A percentile compares a stretch with the other conserved stretches of the same genome.
phyloP scores from a whole-genome alignment of 2,329 filamentous ascomycete genomes.

The Knufia fluminis region DNA sequence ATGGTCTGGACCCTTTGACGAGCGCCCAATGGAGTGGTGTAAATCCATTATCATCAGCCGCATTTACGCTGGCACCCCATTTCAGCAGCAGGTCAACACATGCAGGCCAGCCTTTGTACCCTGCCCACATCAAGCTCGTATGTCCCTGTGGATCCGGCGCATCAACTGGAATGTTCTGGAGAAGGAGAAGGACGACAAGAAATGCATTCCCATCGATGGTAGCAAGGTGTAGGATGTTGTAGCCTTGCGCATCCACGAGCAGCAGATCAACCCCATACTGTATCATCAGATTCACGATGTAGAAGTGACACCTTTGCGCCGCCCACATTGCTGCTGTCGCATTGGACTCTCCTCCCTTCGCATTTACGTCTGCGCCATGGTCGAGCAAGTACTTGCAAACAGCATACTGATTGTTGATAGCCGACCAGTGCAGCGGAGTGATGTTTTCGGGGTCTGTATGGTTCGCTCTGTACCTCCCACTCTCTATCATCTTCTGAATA shows the following conservation, averaged over 20 bases:
- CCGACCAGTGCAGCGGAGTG: constrained; percentile 93
- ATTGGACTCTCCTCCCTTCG: constrained; percentile 87
- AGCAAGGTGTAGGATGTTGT: constrained; percentile 94
- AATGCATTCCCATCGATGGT: constrained; percentile 96
- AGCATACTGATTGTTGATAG: constrained; percentile 96
- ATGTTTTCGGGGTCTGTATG: constrained; percentile 88
- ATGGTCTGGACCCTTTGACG: constrained; percentile 81
- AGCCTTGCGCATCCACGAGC: constrained; percentile 86
- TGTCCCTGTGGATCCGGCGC: constrained; percentile 82
- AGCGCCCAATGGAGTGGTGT: constrained; percentile 94
- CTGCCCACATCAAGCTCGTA: constrained; percentile 96
- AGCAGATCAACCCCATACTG: constrained; percentile 87
- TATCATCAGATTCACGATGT: constrained; percentile 85
- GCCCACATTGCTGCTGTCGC: constrained; percentile 96
- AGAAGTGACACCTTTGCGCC: constrained; percentile 92
- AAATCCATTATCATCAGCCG: constrained; percentile 82
- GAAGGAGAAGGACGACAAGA: constrained; percentile 76
- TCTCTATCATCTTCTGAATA: constrained; percentile 84
- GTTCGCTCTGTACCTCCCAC: constrained; percentile 68
- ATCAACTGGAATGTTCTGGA: constrained; percentile 92
- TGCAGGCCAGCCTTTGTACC: constrained; percentile 89
- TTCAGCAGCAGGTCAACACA: constrained; percentile 87
- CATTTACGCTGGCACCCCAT: constrained; percentile 91
- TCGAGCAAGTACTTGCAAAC: constrained; percentile 94
- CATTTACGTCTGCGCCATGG: constrained; percentile 80